phyloP scores from a whole-genome alignment of 1,284 basidiomycete genomes.

The Microbotryum silenes-acaulis region DNA sequence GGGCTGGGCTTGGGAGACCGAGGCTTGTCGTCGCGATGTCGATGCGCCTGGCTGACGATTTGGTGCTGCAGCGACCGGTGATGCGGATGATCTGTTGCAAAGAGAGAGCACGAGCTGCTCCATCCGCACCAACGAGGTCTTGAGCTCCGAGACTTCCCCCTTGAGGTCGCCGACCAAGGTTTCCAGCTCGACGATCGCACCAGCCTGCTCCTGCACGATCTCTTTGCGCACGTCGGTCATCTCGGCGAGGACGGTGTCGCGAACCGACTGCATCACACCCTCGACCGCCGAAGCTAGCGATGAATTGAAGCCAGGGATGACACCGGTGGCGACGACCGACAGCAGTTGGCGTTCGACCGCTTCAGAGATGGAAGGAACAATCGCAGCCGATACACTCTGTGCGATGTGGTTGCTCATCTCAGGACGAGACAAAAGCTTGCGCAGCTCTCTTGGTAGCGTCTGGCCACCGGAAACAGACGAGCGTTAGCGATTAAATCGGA shows the following conservation, averaged over 20 bases:
- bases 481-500: not conserved
- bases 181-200: constrained; percentile 21
- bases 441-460: constrained; percentile 66
- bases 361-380: constrained; percentile 4
- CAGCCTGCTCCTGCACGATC: constrained; percentile 29
- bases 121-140: constrained; percentile 21
- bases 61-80: not conserved
- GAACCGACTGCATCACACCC: constrained; percentile 62
- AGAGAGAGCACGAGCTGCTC: constrained; percentile 12
- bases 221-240: constrained; percentile 43
- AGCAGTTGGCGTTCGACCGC: constrained; percentile 51
- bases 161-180: constrained; percentile 21
- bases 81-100: not conserved
- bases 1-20: not conserved
- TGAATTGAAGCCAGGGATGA: constrained; percentile 63
- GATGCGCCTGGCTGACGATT: not conserved
- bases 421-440: constrained; percentile 63
- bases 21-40: not conserved
- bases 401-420: constrained; percentile 66
- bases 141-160: constrained; percentile 16
- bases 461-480: constrained; percentile 36
- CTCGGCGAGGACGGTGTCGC: constrained; percentile 46
- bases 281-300: constrained; percentile 64
- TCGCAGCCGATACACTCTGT: not conserved
- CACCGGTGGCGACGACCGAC: constrained; percentile 55